These are phyloP conservation scores for Gastroboletus turbinatus DNA, from an alignment of 1,284 basidiomycete genomes.

Conservation along the genomic window DNA sequence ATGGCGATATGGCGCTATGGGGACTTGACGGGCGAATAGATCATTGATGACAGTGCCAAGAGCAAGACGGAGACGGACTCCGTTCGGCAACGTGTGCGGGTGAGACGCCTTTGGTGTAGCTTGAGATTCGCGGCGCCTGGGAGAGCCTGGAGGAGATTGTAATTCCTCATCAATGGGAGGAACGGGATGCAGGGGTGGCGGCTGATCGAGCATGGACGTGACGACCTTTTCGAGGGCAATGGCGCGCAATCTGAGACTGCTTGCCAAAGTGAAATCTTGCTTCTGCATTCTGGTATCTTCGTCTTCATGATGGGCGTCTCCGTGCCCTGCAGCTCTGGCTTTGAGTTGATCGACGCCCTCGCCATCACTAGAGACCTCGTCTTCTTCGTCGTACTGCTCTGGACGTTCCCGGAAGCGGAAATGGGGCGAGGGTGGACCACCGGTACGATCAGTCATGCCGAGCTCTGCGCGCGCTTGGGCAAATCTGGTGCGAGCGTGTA, in stretches of 20 bases:
- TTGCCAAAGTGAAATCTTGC: slow-evolving; percentile 63
- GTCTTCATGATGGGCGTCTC: slow-evolving; percentile 52
- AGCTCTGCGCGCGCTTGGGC: slow-evolving; percentile 79
- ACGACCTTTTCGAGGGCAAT: slow-evolving; percentile 80
- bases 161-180: slow-evolving; percentile 46
- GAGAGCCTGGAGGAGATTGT: slow-evolving; percentile 51
- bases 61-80: slow-evolving; percentile 72
- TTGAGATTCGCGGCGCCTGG: slow-evolving; percentile 33
- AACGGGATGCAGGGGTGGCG: slow-evolving; percentile 55
- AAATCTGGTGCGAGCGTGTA: slow-evolving; percentile 76
- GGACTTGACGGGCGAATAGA: slow-evolving; percentile 69
- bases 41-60: slow-evolving; percentile 75
- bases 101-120: slow-evolving; percentile 34
- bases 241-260: slow-evolving; percentile 62
- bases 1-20: slow-evolving; percentile 50
- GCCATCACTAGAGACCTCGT: slow-evolving; percentile 62
- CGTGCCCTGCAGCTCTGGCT: slow-evolving; percentile 51
- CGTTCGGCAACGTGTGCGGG: slow-evolving; percentile 70
- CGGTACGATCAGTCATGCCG: slow-evolving; percentile 75
- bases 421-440: slow-evolving; percentile 56
- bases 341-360: slow-evolving; percentile 55
- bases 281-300: slow-evolving; percentile 55
- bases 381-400: slow-evolving; percentile 72
- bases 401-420: slow-evolving; percentile 62
- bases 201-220: slow-evolving; percentile 74